Evolutionary conservation across 768 basidiomycete species (phyloP).

Genomic region (Mycena indigotica): DNA sequence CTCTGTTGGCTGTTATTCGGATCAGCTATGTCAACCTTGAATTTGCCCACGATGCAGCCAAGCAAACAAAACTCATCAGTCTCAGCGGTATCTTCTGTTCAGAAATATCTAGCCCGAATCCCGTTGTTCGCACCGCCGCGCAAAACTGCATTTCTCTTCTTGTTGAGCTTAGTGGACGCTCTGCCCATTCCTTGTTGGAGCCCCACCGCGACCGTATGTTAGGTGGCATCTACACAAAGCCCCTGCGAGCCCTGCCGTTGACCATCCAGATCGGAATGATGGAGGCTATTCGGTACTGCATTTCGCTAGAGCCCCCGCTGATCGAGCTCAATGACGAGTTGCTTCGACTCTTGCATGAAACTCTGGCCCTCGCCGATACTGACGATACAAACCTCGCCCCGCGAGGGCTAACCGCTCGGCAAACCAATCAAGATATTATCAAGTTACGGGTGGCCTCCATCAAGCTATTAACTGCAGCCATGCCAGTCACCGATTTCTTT

Average conservation of each 20-base stretch:
- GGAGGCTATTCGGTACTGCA: constrained; percentile 92
- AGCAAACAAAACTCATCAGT: constrained; percentile 57
- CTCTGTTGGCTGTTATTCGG: constrained; percentile 67
- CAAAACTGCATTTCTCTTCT: constrained; percentile 81
- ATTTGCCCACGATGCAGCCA: constrained; percentile 44
- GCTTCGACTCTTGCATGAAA: constrained; percentile 87
- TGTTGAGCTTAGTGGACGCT: constrained; percentile 68
- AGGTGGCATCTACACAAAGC: constrained; percentile 91
- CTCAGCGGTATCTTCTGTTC: constrained; percentile 83
- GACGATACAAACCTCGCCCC: constrained; percentile 84
- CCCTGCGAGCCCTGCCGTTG: constrained; percentile 91
- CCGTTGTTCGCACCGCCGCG: constrained; percentile 80
- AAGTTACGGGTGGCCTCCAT: constrained; percentile 94
- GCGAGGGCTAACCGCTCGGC: constrained; percentile 62
- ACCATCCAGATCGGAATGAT: constrained; percentile 97
- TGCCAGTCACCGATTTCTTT: constrained; percentile 94
- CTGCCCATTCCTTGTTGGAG: constrained; percentile 77
- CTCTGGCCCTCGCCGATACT: constrained; percentile 92
- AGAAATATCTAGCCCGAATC: constrained; percentile 86
- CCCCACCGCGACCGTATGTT: constrained; percentile 88
- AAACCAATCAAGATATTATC: constrained; percentile 77
- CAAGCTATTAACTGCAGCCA: constrained; percentile 88
- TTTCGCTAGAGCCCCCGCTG: constrained; percentile 85
- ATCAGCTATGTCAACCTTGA: constrained; percentile 58
- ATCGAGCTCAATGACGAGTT: constrained; percentile 93